Evolutionary conservation across 2,329 filamentous ascomycete genomes (phyloP).

Genomic region (Achaetomium macrosporum): DNA sequence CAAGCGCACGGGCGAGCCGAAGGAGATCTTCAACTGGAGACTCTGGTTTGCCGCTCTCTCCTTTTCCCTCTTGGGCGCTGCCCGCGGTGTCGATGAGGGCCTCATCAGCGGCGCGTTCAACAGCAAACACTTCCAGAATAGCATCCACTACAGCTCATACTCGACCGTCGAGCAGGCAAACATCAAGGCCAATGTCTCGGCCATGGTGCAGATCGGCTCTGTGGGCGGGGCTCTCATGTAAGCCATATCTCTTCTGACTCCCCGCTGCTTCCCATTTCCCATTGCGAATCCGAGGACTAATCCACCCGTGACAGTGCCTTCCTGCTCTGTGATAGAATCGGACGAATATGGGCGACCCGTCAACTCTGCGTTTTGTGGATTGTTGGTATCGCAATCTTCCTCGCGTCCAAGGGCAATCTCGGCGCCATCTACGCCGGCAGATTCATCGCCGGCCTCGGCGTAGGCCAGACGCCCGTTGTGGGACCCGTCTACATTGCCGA

Average conservation of each 20-base stretch:
- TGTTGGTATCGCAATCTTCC: slow-evolving; percentile 52
- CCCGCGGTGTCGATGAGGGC: slow-evolving; percentile 74
- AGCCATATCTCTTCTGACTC: slow-evolving; percentile 13
- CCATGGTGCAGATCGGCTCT: slow-evolving; percentile 76
- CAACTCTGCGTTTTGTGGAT: slow-evolving; percentile 54
- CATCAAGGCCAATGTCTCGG: slow-evolving; percentile 69
- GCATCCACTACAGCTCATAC: slow-evolving; percentile 53
- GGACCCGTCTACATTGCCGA: slow-evolving; percentile 69
- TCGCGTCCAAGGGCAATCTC: slow-evolving; percentile 48
- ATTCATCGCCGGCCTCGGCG: slow-evolving; percentile 60
- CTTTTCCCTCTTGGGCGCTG: slow-evolving; percentile 70
- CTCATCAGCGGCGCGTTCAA: slow-evolving; percentile 68
- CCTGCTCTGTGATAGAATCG: slow-evolving; percentile 53
- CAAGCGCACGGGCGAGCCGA: slow-evolving; percentile 59
- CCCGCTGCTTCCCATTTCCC: too few species aligned
- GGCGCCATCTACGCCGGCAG: slow-evolving; percentile 58
- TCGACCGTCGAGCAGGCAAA: slow-evolving; percentile 51
- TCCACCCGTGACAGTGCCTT: slow-evolving; percentile 41
- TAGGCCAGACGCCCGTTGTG: slow-evolving; percentile 62
- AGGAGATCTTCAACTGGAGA: slow-evolving; percentile 68
- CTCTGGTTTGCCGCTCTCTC: slow-evolving; percentile 71
- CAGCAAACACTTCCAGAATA: slow-evolving; percentile 56
- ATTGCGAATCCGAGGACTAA: not conserved
- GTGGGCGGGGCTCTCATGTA: slow-evolving; percentile 54
- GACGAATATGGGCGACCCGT: slow-evolving; percentile 57